Conservation (phyloP, 495 filamentous ascomycete genomes). For the Penicillium samsonianum region DNA sequence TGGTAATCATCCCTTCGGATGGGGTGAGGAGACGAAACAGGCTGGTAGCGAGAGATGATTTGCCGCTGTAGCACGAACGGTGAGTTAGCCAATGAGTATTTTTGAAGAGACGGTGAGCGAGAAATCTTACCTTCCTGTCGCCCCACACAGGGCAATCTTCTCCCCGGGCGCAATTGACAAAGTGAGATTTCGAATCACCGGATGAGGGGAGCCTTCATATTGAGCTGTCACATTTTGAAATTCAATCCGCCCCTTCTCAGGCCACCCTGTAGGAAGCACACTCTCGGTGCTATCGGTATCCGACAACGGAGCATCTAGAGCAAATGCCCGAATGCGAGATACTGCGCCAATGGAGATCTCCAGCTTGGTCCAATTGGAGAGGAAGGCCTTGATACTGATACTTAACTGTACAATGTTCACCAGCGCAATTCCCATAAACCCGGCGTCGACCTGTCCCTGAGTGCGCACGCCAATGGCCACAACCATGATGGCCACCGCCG, state of each 20-base stretch:
- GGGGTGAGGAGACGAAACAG: neutral
- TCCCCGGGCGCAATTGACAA: constrained; percentile 30
- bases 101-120: too few species aligned
- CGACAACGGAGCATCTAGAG: neutral
- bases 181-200: constrained; percentile 31
- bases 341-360: constrained; percentile 27
- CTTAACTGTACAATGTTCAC: constrained; percentile 19
- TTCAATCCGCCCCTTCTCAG: constrained; percentile 22
- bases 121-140: neutral
- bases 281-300: too few species aligned
- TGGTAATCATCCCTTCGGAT: neutral
- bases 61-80: neutral
- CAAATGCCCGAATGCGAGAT: constrained; percentile 17
- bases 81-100: too few species aligned
- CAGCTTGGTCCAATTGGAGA: constrained; percentile 17
- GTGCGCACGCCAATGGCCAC: constrained; percentile 9
- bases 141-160: constrained; percentile 26
- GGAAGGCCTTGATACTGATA: constrained; percentile 6
- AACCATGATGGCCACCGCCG: constrained; percentile 30
- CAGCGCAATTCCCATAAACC: constrained; percentile 19
- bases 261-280: constrained; percentile 28
- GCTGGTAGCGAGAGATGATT: neutral
- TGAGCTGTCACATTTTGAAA: constrained; percentile 31
- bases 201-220: constrained; percentile 19
- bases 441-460: constrained; percentile 15